Conservation (phyloP, 106 monocot genomes). For the Phalaenopsis equestris region DNA sequence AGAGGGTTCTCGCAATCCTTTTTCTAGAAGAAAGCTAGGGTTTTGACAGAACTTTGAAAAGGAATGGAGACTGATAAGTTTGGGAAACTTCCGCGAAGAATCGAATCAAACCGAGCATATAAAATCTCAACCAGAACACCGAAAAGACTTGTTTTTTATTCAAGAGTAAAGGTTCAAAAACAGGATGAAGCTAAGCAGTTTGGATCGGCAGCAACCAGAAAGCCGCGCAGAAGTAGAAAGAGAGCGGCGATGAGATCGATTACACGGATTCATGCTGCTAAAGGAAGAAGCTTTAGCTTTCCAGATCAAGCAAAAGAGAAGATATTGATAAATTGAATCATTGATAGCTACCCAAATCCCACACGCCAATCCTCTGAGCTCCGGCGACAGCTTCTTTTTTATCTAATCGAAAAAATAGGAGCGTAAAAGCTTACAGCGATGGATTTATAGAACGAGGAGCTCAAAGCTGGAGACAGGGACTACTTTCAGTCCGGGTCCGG, state of each 20-base stretch:
- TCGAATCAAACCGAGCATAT: not conserved
- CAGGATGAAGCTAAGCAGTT: slow-evolving; percentile 5
- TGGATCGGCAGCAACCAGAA: not conserved
- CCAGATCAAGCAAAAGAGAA: not conserved
- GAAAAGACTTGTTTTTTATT: not conserved
- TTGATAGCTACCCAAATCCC: not conserved
- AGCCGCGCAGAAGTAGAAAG: not conserved
- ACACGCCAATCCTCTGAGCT: not conserved
- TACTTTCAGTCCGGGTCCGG: not conserved
- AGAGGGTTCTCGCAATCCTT: not conserved
- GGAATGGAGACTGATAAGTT: no score
- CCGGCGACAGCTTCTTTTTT: not conserved
- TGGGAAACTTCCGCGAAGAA: slow-evolving; percentile 1
- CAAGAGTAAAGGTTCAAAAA: slow-evolving; percentile 2
- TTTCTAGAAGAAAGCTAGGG: not conserved
- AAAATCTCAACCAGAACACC: not conserved
- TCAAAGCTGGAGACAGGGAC: not conserved
- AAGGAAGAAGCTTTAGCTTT: not conserved
- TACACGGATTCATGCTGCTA: not conserved
- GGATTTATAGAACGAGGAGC: not conserved
- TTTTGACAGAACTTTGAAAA: slow-evolving; percentile 3
- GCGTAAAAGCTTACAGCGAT: not conserved
- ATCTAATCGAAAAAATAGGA: not conserved
- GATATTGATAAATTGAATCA: not conserved
- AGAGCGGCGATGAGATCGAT: not conserved